Evolutionary conservation across 1,284 basidiomycete genomes (phyloP), one percentile per base, ranked within the genome.

Genomic region (Boletus holoroseus): DNA sequence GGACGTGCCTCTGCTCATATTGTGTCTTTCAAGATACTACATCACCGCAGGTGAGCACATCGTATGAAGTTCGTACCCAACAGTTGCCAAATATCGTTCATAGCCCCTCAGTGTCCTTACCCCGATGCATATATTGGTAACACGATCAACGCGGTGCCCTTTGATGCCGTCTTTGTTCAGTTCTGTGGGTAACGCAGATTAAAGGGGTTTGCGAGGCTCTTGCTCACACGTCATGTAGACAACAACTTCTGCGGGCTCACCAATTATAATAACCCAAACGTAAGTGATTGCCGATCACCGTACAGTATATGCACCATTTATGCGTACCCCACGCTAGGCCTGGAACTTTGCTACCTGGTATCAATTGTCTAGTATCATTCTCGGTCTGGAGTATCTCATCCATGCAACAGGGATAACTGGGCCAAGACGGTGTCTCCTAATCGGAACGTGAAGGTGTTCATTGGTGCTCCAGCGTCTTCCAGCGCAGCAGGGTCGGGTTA

Each of bases 131-230:
- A 73, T 53, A 62, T 85, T 1, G 79, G 79, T 36, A 55, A 71
- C 22, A 75, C 78, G n/a, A 57, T 85, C 49, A 78, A 81, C 51
- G 71, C 74, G 0, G 78, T 79, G 13, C 66, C 66, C 0, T 83
- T 85, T 56, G 82, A 85, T 56, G 79, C 80, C 0, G 63, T 85
- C 32, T 85, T 79, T 59, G 81, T 85, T 35, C 83, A 84, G 58
- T 78, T 78, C 62, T 78, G 75, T 73, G 55, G 49, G 73, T 59
- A 12, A 30, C 16, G 0, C 7, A 6, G 8, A 12, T 28, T 8
- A 18, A 34, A n/a, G 12, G 13, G 7, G 1, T 31, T 32, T 34
- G 8, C 7, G 7, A 40, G 2, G 2, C 3, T 35, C 30, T 42
- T 2, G 8, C 47, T 54, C 12, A 53, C 7, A n/a, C 1, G 9